phyloP scores from a whole-genome alignment of 176 grass and related monocot species.

The Guadua angustifolia region DNA sequence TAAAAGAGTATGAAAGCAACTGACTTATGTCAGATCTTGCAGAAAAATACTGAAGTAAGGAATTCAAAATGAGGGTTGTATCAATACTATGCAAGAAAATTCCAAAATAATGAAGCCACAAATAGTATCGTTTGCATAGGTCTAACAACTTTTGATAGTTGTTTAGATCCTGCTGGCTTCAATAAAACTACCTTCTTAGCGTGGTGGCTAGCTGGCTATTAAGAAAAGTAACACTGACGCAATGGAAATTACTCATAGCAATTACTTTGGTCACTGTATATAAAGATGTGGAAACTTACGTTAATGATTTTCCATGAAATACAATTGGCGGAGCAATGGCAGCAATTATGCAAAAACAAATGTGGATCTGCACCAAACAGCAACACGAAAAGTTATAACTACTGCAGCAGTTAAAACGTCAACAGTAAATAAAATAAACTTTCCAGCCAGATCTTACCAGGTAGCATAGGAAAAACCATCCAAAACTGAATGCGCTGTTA shows the following conservation, averaged over 20 bases:
- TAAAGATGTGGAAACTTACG: constrained; percentile 56
- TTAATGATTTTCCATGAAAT: constrained; percentile 82
- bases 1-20: not conserved
- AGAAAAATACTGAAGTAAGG: not conserved
- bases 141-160: constrained; percentile 6
- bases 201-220: not conserved
- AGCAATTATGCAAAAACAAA: constrained; percentile 93
- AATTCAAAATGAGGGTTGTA: constrained; percentile 5
- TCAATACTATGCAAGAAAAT: constrained; percentile 1
- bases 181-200: not conserved
- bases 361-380: constrained; percentile 68
- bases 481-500: constrained; percentile 83
- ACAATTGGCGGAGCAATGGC: constrained; percentile 91
- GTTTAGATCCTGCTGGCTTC: not conserved
- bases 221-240: not conserved
- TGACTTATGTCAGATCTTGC: constrained; percentile 4
- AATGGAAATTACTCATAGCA: not conserved
- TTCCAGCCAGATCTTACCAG: constrained; percentile 56
- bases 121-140: not conserved
- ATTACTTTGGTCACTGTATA: not conserved
- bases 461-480: constrained; percentile 85
- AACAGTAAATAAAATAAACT: not conserved
- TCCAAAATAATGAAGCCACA: constrained; percentile 6
- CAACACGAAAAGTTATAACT: not conserved
- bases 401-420: constrained; percentile 9